A percentile compares a stretch with the other conserved stretches of the same genome.
phyloP scores from a whole-genome alignment of 2,329 filamentous ascomycete species.

The Coleophoma crateriformis region DNA sequence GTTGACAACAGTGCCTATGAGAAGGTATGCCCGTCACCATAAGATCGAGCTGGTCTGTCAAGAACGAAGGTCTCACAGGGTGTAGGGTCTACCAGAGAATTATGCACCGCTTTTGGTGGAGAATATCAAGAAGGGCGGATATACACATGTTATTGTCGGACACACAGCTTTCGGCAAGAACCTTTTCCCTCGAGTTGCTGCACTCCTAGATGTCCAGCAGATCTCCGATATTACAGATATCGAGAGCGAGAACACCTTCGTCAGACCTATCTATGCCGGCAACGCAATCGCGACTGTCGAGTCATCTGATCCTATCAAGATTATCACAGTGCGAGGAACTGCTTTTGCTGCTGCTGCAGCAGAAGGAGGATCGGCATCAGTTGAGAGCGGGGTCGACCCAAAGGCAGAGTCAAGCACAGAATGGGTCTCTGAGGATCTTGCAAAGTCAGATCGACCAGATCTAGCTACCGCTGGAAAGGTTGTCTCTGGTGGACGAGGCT shows the following conservation, averaged over 20 bases:
- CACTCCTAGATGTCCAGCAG: slow-evolving; percentile 86
- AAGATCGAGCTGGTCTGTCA: background rate
- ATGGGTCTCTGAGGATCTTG: slow-evolving; percentile 91
- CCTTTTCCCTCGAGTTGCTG: slow-evolving; percentile 84
- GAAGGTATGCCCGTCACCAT: slow-evolving; percentile 46
- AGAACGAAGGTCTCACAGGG: slow-evolving; percentile 3
- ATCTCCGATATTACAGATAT: slow-evolving; percentile 87
- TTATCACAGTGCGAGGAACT: slow-evolving; percentile 89
- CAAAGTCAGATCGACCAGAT: slow-evolving; percentile 91
- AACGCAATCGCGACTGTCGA: slow-evolving; percentile 97
- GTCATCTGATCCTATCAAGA: slow-evolving; percentile 77
- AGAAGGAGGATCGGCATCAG: slow-evolving; percentile 65
- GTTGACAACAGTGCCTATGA: slow-evolving; percentile 90
- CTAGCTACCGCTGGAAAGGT: slow-evolving; percentile 84
- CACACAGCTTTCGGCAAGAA: slow-evolving; percentile 98
- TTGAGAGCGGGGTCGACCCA: slow-evolving; percentile 81
- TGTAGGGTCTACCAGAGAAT: slow-evolving; percentile 82
- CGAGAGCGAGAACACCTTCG: slow-evolving; percentile 87
- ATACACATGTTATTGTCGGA: slow-evolving; percentile 84
- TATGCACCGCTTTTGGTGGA: slow-evolving; percentile 89
- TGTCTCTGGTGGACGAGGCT: slow-evolving; percentile 86
- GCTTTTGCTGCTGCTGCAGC: slow-evolving; percentile 74
- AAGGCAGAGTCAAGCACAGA: slow-evolving; percentile 69
- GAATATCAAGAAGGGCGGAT: slow-evolving; percentile 94
- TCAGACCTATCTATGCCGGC: slow-evolving; percentile 94